Evolutionary conservation across 192 early-diverging fungal genomes (phyloP).

Genomic region (Umbelopsis isabellina): DNA sequence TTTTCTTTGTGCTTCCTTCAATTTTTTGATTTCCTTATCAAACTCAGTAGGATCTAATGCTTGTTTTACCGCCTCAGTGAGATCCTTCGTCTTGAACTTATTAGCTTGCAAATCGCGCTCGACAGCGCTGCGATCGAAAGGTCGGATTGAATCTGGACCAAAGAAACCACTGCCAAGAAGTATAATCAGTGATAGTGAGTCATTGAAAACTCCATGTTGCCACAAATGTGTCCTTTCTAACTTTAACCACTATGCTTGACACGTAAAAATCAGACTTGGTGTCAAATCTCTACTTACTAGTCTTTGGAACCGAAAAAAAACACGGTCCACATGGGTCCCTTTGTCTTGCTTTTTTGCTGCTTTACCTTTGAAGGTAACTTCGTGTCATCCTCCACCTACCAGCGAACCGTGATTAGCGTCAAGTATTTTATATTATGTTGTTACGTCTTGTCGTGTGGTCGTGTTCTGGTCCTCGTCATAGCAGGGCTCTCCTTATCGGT

Average conservation of each 20-base stretch:
- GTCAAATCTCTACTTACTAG: slow-evolving; percentile 41
- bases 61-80: slow-evolving; percentile 37
- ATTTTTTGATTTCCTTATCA: slow-evolving; percentile 17
- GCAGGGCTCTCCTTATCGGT: too few species aligned
- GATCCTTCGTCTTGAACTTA: slow-evolving; percentile 44
- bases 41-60: slow-evolving; percentile 39
- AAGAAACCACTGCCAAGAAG: slow-evolving; percentile 40
- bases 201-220: not conserved
- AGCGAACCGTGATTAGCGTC: not conserved
- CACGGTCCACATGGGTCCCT: slow-evolving; percentile 43
- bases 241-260: not conserved
- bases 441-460: not conserved
- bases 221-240: not conserved
- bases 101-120: slow-evolving; percentile 44
- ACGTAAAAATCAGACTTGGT: not conserved
- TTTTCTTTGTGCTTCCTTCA: slow-evolving; percentile 17
- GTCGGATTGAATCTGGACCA: slow-evolving; percentile 42
- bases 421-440: not conserved
- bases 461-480: too few species aligned
- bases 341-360: slow-evolving; percentile 43
- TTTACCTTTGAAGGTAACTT: slow-evolving; percentile 39
- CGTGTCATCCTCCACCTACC: slow-evolving; percentile 47
- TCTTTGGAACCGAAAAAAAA: slow-evolving; percentile 48
- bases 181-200: not conserved
- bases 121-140: slow-evolving; percentile 34